These are phyloP conservation scores for Melastoma malabathricum DNA, from an alignment of 345 rosid species.

Conservation along the genomic window DNA sequence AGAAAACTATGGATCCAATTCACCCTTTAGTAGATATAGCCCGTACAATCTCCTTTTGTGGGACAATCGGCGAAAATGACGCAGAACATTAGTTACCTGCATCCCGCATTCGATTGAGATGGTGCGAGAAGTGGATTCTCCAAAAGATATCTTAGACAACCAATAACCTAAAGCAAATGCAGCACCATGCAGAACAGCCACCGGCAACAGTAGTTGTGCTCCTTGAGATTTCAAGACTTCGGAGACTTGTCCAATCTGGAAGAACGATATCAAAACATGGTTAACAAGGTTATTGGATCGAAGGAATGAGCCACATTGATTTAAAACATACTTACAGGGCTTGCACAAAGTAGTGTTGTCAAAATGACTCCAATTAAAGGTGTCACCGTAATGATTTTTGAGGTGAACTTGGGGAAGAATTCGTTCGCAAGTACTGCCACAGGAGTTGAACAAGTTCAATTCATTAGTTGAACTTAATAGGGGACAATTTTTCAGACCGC, in stretches of 20 bases:
- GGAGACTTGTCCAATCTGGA: constrained; percentile 87
- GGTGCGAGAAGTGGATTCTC: constrained; percentile 96
- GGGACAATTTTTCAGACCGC: background rate
- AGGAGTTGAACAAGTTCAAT: constrained; percentile 9
- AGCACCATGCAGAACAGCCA: constrained; percentile 63
- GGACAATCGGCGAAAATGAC: no score
- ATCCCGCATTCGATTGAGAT: constrained; percentile 95
- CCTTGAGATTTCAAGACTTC: constrained; percentile 88
- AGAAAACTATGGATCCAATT: no score
- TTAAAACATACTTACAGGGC: constrained; percentile 59
- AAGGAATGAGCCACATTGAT: background rate
- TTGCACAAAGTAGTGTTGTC: constrained; percentile 89
- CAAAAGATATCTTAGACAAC: constrained; percentile 66
- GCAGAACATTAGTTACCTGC: constrained; percentile 40
- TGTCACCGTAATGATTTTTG: constrained; percentile 64
- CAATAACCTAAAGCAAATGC: constrained; percentile 87
- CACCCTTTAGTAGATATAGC: no score
- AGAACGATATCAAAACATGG: background rate
- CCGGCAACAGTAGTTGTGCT: constrained; percentile 71
- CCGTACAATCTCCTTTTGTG: no score
- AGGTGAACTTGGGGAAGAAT: constrained; percentile 82
- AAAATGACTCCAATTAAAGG: constrained; percentile 90
- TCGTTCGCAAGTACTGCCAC: constrained; percentile 74
- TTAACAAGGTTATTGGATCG: background rate
- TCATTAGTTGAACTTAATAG: background rate